Conservation (phyloP, 208 protist genomes). For the Kentomonas sorsogonicus region DNA sequence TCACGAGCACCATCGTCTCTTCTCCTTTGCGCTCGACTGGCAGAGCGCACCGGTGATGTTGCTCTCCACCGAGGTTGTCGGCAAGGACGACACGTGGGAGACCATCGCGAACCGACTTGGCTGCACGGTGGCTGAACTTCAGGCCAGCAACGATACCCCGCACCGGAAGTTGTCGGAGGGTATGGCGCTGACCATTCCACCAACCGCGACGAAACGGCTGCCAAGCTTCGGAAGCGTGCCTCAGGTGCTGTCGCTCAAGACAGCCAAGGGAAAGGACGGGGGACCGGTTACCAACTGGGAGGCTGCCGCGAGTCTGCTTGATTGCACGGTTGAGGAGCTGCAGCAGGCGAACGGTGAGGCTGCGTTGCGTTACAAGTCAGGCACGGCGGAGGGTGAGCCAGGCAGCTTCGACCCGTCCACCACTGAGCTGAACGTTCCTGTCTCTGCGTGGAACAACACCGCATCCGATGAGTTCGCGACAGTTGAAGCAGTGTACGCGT, state of each 20-base stretch:
- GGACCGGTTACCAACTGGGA: conserved; percentile 39
- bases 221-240: conserved; percentile 46
- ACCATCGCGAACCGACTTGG: conserved; percentile 47
- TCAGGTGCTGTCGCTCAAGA: conserved; percentile 38
- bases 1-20: conserved; percentile 86
- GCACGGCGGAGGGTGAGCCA: conserved; percentile 17
- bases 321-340: conserved; percentile 80
- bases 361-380: conserved; percentile 41
- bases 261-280: conserved; percentile 15
- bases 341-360: conserved; percentile 70
- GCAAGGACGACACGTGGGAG: conserved; percentile 62
- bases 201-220: conserved; percentile 33
- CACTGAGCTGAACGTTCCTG: conserved; percentile 57
- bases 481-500: conserved; percentile 42
- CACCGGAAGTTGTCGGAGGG: conserved; percentile 22
- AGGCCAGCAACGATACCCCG: conserved; percentile 33
- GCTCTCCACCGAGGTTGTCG: conserved; percentile 35
- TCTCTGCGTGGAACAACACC: conserved; percentile 34
- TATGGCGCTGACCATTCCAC: conserved; percentile 42
- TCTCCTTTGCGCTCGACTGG: conserved; percentile 89
- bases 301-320: conserved; percentile 57
- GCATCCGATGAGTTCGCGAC: conserved; percentile 44
- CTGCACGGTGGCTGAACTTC: conserved; percentile 41
- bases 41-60: conserved; percentile 65
- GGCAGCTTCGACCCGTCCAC: conserved; percentile 48